These are phyloP conservation scores for Exophiala mesophila DNA, from an alignment of 2,329 filamentous ascomycete species.

Conservation along the genomic window DNA sequence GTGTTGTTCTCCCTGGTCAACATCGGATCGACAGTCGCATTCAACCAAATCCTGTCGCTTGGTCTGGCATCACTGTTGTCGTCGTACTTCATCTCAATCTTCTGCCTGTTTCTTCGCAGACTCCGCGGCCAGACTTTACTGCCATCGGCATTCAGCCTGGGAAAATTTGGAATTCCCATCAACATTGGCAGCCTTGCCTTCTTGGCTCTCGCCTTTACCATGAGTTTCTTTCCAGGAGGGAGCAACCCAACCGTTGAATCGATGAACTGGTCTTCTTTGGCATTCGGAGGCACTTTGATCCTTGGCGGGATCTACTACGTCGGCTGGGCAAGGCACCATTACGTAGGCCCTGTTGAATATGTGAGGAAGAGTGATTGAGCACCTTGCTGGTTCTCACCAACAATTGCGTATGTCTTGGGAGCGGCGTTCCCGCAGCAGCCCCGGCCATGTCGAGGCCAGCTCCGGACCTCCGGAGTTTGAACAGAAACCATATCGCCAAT, in stretches of 20 bases:
- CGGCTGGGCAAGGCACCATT: constrained; percentile 22
- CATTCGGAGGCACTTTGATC: constrained; percentile 24
- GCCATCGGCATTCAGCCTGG: constrained; percentile 34
- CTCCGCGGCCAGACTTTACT: constrained; percentile 32
- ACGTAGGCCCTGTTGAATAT: constrained; percentile 29
- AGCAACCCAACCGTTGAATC: constrained; percentile 9
- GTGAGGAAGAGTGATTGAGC: constrained; percentile 9
- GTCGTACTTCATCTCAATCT: constrained; percentile 36
- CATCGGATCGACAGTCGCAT: constrained; percentile 33
- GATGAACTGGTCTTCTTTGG: constrained; percentile 29
- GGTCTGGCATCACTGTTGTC: constrained; percentile 34
- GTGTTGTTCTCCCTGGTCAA: constrained; percentile 37
- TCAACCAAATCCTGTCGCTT: constrained; percentile 40
- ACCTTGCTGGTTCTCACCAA: no score
- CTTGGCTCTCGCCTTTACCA: constrained; percentile 17
- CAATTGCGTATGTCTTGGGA: no score
- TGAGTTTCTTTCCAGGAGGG: constrained; percentile 28
- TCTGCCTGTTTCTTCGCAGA: constrained; percentile 33
- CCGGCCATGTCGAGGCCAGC: no score
- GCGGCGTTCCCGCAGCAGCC: no score
- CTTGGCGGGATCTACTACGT: constrained; percentile 25
- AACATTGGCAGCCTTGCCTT: constrained; percentile 32
- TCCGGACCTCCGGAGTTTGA: no score
- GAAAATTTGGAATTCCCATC: constrained; percentile 35
- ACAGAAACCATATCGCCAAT: no score